A percentile compares a stretch with the other conserved stretches of the same genome.
Evolutionary conservation across 2,329 filamentous ascomycete species (phyloP).

Genomic region (Talaromyces verruculosus): DNA sequence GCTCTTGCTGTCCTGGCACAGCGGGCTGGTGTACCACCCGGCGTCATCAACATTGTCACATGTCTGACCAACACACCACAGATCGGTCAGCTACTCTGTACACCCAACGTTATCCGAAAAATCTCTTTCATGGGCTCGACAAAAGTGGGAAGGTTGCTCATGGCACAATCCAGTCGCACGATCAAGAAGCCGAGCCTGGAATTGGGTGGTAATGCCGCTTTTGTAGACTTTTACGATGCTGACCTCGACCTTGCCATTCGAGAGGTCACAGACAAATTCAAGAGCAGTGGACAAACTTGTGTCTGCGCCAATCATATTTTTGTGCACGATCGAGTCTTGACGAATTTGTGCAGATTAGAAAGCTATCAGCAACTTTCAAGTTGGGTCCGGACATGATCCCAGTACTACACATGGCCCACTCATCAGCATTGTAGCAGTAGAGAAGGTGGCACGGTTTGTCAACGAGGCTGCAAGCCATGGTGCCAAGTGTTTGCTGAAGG

Average conservation of each 20-base stretch:
- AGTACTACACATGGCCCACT: neutral
- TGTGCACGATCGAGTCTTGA: neutral
- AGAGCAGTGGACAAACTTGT: constrained; percentile 25
- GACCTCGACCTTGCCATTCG: neutral
- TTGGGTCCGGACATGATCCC: neutral
- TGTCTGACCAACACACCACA: neutral
- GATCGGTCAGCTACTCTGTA: constrained; percentile 63
- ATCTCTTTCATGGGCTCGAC: constrained; percentile 57
- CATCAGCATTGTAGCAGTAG: neutral
- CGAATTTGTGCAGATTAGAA: neutral
- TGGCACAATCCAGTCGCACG: constrained; percentile 25
- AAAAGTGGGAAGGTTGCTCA: constrained; percentile 32
- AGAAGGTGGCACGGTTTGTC: neutral
- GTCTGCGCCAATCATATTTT: constrained; percentile 23
- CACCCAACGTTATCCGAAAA: constrained; percentile 75
- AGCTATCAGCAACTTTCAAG: neutral
- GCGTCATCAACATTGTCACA: constrained; percentile 6
- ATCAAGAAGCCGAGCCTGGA: constrained; percentile 46
- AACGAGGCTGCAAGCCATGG: neutral
- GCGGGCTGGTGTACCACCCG: constrained; percentile 21
- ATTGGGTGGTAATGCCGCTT: constrained; percentile 43
- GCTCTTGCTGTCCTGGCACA: constrained; percentile 46
- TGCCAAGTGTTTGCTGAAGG: neutral
- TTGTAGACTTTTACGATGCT: constrained; percentile 22
- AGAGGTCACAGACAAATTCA: constrained; percentile 52